A percentile compares a stretch with the other conserved stretches of the same genome.
These are phyloP conservation scores for Ogataea pini DNA, from an alignment of 805 yeast species.

Conservation along the genomic window DNA sequence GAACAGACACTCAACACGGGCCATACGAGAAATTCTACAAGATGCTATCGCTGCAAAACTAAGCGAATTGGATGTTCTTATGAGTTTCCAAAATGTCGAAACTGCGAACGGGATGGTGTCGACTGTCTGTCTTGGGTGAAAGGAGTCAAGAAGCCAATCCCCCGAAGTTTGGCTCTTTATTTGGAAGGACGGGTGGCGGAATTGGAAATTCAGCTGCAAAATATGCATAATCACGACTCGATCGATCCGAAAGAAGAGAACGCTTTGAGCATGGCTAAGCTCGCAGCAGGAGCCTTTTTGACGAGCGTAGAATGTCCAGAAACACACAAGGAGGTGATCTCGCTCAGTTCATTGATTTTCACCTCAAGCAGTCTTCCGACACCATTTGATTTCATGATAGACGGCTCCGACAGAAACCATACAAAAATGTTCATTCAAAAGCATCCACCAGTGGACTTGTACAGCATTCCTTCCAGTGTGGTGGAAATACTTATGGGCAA, in stretches of 20 bases:
- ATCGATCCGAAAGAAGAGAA: conserved; percentile 14
- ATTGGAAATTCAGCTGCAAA: conserved; percentile 13
- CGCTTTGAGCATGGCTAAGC: conserved; percentile 10
- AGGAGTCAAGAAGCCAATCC: conserved; percentile 17
- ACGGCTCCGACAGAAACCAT: conserved; percentile 11
- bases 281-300: conserved; percentile 16
- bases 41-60: conserved; percentile 20
- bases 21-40: conserved; percentile 14
- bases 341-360: conserved; percentile 11
- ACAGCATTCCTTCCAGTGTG: conserved; percentile 17
- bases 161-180: conserved; percentile 15
- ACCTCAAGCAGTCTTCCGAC: conserved; percentile 16
- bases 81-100: conserved; percentile 18
- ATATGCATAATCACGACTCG: conserved; percentile 8
- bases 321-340: not conserved
- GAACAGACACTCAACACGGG: conserved; percentile 5
- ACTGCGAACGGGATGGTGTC: conserved; percentile 12
- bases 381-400: conserved; percentile 17
- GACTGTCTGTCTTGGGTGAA: conserved; percentile 20
- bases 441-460: conserved; percentile 19
- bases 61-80: conserved; percentile 15
- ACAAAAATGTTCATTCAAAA: conserved; percentile 11
- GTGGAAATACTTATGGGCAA: conserved; percentile 15
- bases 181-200: conserved; percentile 18
- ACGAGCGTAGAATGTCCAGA: conserved; percentile 9